Base-by-base conservation (phyloP, 2,329 filamentous ascomycete species). In the Decorospora gaudefroyi region DNA sequence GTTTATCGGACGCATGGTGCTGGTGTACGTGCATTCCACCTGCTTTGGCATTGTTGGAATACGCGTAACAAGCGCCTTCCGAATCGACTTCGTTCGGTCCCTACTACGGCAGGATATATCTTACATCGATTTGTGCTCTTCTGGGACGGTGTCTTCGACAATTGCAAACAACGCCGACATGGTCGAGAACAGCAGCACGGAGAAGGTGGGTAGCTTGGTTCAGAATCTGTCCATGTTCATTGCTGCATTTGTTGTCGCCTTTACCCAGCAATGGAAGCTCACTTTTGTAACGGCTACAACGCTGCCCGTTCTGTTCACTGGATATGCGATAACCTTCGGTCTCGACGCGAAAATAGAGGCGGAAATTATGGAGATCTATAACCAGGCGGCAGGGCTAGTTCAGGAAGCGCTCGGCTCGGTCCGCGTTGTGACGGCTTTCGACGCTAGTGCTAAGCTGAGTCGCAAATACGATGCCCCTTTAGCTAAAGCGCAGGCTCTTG, bases 401-500 rank as follows among this genome's bases (percentile, higher is more conserved):
- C 30, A 15, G 3, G 30, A 33, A 23, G 18, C 30, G 18, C 30
- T 33, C 30, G 17, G 30, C n/a, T 33, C 30, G 30, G 30, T 23
- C 30, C 30, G 30, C 30, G 6, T 33, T 15, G 30, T 22, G 8
- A 22, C 30, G 11, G 30, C 30, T 2, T 33, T 33, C n/a, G n/a
- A 15, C 12, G 18, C 30, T 22, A 16, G 18, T 7, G 30, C 30
- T 9, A 33, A 32, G 17, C 4, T 32, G 17, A 12, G 30, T 22
- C 18, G 18, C 30, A 33, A 33, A 22, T 32, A 32, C 6, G 16
- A 32, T 18, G 17, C 17, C 19, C 30, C 17, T 32, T 18, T 32
- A 32, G 30, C 30, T 21, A 21, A 32, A 32, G 30, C 30, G 17
- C 17, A 32, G 30, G 11, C 30, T 32, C 30, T 32, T 32, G 17